Evolutionary conservation across 495 filamentous ascomycete genomes (phyloP).

Genomic region (Penicillium daleae): DNA sequence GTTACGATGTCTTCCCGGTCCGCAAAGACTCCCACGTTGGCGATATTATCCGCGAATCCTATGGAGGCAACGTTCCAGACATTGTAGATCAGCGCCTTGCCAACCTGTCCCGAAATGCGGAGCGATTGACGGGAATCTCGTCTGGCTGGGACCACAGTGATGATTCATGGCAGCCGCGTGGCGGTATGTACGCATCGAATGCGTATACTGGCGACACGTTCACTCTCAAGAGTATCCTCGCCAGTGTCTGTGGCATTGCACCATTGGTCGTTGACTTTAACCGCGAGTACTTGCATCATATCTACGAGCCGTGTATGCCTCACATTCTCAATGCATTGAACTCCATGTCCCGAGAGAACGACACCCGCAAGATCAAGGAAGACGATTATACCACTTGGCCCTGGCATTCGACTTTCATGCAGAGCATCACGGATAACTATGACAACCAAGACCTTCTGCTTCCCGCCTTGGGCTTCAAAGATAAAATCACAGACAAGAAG

Average conservation of each 20-base stretch:
- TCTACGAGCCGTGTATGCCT: constrained; percentile 50
- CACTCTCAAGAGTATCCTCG: constrained; percentile 46
- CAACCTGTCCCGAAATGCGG: constrained; percentile 39
- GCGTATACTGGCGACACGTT: constrained; percentile 43
- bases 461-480: constrained; percentile 37
- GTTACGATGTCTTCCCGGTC: constrained; percentile 49
- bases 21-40: constrained; percentile 36
- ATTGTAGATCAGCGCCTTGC: constrained; percentile 33
- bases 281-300: constrained; percentile 39
- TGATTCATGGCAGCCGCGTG: constrained; percentile 28
- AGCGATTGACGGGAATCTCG: constrained; percentile 36
- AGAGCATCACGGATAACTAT: constrained; percentile 37
- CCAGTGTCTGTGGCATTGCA: constrained; percentile 42
- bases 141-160: constrained; percentile 22
- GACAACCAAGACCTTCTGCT: constrained; percentile 31
- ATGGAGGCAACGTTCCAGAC: constrained; percentile 29
- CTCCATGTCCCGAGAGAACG: constrained; percentile 24
- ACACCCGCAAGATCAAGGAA: constrained; percentile 20
- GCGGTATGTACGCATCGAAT: constrained; percentile 42
- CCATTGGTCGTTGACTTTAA: constrained; percentile 49
- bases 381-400: constrained; percentile 32
- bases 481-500: constrained; percentile 32
- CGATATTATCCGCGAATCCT: constrained; percentile 31
- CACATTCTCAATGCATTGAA: constrained; percentile 42
- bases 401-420: constrained; percentile 36